These are phyloP conservation scores for Liriodendron chinense DNA, from an alignment of 164 flowering plant genomes.

Conservation along the genomic window DNA sequence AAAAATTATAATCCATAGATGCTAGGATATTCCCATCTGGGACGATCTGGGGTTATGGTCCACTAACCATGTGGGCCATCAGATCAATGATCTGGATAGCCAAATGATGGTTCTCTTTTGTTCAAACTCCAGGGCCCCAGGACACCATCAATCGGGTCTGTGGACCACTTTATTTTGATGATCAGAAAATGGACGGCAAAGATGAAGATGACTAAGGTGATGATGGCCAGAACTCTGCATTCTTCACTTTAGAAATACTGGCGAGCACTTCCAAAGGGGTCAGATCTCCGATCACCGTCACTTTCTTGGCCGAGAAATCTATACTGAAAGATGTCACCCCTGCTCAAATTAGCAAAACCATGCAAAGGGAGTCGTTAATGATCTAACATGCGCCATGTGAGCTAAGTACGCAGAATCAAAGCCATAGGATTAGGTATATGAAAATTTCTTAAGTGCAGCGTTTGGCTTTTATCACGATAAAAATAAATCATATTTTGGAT, in stretches of 20 bases:
- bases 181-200: not conserved
- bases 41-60: no score
- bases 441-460: no score
- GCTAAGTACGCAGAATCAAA: not conserved
- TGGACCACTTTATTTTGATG: not conserved
- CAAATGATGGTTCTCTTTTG: no score
- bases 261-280: conserved; percentile 70
- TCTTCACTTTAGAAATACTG: conserved; percentile 81
- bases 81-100: no score
- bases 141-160: no score
- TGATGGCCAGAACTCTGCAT: conserved; percentile 86
- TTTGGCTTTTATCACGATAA: no score
- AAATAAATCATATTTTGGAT: no score
- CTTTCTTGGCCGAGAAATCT: conserved; percentile 75
- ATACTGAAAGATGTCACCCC: conserved; percentile 86
- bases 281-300: conserved; percentile 75
- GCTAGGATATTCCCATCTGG: no score
- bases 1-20: no score
- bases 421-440: not conserved
- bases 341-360: conserved; percentile 26
- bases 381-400: not conserved
- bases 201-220: conserved; percentile 16
- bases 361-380: not conserved
- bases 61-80: no score
- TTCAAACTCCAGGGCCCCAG: no score